phyloP scores from a whole-genome alignment of 257 asterid species.

The Solanum dulcamara region DNA sequence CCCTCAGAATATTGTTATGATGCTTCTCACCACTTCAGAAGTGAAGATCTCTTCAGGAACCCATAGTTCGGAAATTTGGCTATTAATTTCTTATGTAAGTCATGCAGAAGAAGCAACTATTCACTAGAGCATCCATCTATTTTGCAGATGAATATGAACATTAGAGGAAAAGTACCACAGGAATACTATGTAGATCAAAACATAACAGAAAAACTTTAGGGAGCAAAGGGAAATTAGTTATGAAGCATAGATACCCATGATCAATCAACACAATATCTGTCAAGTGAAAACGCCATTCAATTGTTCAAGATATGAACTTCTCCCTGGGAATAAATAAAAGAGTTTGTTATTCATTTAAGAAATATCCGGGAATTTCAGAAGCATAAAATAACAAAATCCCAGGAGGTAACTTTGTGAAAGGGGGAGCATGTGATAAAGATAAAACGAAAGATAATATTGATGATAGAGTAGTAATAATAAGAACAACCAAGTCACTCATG shows the following conservation, averaged over 20 bases:
- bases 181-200: background rate
- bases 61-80: background rate
- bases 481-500: background rate
- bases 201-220: background rate
- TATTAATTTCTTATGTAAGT: background rate
- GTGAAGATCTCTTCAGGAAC: too few species aligned
- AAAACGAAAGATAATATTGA: background rate
- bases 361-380: background rate
- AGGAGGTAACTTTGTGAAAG: background rate
- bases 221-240: background rate
- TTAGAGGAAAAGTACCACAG: too few species aligned
- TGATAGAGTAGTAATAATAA: background rate
- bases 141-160: too few species aligned
- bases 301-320: slow-evolving; percentile 69
- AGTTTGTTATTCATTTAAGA: background rate
- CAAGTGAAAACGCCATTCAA: slow-evolving; percentile 79
- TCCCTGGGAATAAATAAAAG: slow-evolving; percentile 29
- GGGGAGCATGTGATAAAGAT: background rate
- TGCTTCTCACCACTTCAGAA: background rate
- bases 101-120: too few species aligned
- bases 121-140: too few species aligned
- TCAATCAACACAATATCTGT: slow-evolving; percentile 57
- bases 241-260: slow-evolving; percentile 52
- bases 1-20: background rate
- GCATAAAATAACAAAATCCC: background rate